Base-by-base conservation (phyloP, 768 basidiomycete species). In the Naganishia randhawae region DNA sequence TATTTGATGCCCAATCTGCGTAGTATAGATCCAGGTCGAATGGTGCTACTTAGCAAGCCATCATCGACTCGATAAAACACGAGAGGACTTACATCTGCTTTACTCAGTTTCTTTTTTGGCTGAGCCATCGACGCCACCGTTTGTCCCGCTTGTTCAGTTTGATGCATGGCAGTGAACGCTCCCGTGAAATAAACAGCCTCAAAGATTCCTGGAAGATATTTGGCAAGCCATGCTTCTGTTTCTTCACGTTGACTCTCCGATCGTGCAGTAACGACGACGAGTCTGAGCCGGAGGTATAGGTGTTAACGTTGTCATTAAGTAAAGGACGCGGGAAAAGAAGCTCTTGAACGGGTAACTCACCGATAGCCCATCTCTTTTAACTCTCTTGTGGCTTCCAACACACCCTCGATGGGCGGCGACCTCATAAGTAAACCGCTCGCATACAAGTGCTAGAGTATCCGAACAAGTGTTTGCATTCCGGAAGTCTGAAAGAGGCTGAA, bases 221-320 rank as follows among this genome's bases (percentile, higher is more conserved):
- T 81, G 37, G 86, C 82, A 13, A 87, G 79, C 89, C 90, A 91
- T 48, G 82, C 80, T 83, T 86, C 86, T 65, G 85, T 89, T 51
- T 84, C 81, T 52, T 85, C 84, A 16, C 85, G 83, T 63, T 84
- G 80, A 39, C 84, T 83, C 65, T 84, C 80, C 29, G 82, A 81
- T 71, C 90, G 82, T n/a, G 90, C 89, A 10, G 90, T 92, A 55
- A 92, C 85, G 70, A 91, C 85, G 65, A 89, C 83, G 54, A 92
- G 81, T 48, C 84, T 77, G 11, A 22, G 50, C 27, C 14, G 31
- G 22, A 32, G 2, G 10, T 7, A 42, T 7, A 37, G 25, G n/a
- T 35, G 61, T 25, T 22, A 22, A 48, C 45, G 25, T 33, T 33
- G 29, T 31, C 17, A 63, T 39, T 25, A 50, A 29, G 25, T 35